Evolutionary conservation across 305 asterid species (phyloP).

Genomic region (Fraxinus baroniana): DNA sequence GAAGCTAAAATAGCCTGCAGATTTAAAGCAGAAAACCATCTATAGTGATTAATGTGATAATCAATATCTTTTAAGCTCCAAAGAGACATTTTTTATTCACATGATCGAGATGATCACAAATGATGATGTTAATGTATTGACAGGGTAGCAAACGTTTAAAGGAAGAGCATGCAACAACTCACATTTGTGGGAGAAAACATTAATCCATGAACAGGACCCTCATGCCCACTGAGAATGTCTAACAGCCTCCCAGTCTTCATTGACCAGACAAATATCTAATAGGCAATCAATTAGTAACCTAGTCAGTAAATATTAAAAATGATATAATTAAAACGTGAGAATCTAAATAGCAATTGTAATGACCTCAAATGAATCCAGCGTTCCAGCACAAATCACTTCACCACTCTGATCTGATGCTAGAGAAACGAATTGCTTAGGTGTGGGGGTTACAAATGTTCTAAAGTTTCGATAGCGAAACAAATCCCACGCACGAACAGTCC

Average conservation of each 20-base stretch:
- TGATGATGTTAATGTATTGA: neutral
- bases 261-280: slow-evolving; percentile 93
- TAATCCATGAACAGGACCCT: slow-evolving; percentile 97
- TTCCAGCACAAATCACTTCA: slow-evolving; percentile 98
- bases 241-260: slow-evolving; percentile 91
- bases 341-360: slow-evolving; percentile 24
- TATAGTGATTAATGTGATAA: slow-evolving; percentile 5
- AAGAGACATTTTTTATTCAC: neutral
- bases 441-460: slow-evolving; percentile 86
- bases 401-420: slow-evolving; percentile 95
- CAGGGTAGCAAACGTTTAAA: neutral
- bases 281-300: slow-evolving; percentile 18
- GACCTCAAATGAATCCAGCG: slow-evolving; percentile 98
- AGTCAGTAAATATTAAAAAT: slow-evolving; percentile 26
- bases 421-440: slow-evolving; percentile 92
- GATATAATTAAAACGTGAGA: slow-evolving; percentile 5
- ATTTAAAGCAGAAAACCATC: slow-evolving; percentile 16
- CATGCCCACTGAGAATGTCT: slow-evolving; percentile 96
- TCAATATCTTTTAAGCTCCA: neutral
- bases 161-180: slow-evolving; percentile 29
- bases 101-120: slow-evolving; percentile 3
- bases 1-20: slow-evolving; percentile 82
- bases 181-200: slow-evolving; percentile 91
- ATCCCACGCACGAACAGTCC: slow-evolving; percentile 99
- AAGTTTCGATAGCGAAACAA: slow-evolving; percentile 89